Percentiles rank a stretch among this genome's conserved stretches.
Evolutionary conservation across 148 eudicot genomes (phyloP).

Genomic region (Cornus florida): DNA sequence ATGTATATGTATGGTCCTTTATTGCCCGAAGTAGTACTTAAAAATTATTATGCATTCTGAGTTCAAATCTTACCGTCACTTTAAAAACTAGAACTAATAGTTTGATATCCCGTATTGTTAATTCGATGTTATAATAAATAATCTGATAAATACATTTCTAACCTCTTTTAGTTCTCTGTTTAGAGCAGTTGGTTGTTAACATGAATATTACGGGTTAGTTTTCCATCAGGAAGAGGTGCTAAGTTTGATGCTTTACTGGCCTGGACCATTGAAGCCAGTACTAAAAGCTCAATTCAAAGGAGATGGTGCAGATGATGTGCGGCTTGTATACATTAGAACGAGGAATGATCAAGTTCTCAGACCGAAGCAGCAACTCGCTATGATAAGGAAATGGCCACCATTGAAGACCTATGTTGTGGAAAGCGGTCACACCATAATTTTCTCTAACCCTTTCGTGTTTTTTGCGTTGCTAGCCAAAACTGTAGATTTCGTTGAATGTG

Average conservation of each 20-base stretch:
- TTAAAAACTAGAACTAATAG: no score
- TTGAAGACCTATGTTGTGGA: slow-evolving; percentile 7
- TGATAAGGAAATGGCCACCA: slow-evolving; percentile 30
- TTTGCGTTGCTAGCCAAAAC: background rate
- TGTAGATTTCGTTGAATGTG: background rate
- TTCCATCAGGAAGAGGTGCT: no score
- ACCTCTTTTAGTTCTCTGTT: no score
- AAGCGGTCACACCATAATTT: background rate
- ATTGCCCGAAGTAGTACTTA: no score
- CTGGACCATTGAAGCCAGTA: slow-evolving; percentile 2
- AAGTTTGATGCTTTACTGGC: background rate
- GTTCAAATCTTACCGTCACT: no score
- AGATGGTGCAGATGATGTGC: background rate
- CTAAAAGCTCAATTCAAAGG: slow-evolving; percentile 9
- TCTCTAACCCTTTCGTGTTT: slow-evolving; percentile 13
- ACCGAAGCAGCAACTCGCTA: slow-evolving; percentile 15
- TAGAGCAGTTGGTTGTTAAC: no score
- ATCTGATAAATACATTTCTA: no score
- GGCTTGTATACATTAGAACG: slow-evolving; percentile 26
- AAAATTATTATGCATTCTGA: no score
- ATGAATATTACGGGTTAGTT: no score
- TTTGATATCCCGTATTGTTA: no score
- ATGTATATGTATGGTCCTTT: no score
- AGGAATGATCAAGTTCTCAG: slow-evolving; percentile 2
- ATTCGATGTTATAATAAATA: no score